Conservation (phyloP, 2,329 filamentous ascomycete species). For the Pezicula radicicola region DNA sequence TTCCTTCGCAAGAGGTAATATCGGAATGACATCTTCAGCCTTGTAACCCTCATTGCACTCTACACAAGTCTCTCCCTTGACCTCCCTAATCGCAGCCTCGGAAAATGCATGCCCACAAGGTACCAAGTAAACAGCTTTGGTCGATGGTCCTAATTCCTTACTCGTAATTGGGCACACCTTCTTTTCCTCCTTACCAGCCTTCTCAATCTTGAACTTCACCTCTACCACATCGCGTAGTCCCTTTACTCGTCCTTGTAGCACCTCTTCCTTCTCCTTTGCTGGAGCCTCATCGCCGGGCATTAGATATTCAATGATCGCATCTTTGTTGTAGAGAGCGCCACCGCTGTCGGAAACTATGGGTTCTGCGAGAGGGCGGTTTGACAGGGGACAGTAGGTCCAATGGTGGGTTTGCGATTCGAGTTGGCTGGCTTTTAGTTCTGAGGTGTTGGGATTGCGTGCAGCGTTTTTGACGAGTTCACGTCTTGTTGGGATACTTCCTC, state of each 20-base stretch:
- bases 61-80: conserved; percentile 61
- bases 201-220: conserved; percentile 64
- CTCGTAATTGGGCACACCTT: conserved; percentile 86
- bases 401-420: conserved; percentile 81
- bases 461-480: conserved; percentile 95
- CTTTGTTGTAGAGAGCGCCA: conserved; percentile 92
- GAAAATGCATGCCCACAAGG: conserved; percentile 96
- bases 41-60: conserved; percentile 77
- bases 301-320: conserved; percentile 73
- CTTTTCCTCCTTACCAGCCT: conserved; percentile 46
- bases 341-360: conserved; percentile 77
- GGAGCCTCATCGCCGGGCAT: conserved; percentile 49
- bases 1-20: conserved; percentile 67
- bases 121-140: conserved; percentile 83
- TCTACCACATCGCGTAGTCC: conserved; percentile 84
- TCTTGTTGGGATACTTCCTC: conserved; percentile 91
- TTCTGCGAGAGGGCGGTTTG: conserved; percentile 64
- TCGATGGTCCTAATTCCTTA: conserved; percentile 76
- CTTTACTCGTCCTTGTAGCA: conserved; percentile 63
- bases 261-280: conserved; percentile 58
- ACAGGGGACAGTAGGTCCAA: conserved; percentile 88
- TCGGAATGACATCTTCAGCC: conserved; percentile 74
- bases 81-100: conserved; percentile 78
- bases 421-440: conserved; percentile 84
- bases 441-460: conserved; percentile 75